Percentiles rank a stretch among this genome's conserved stretches.
Evolutionary conservation across 2,329 filamentous ascomycete genomes (phyloP).

Genomic region (Peltaster fructicola): DNA sequence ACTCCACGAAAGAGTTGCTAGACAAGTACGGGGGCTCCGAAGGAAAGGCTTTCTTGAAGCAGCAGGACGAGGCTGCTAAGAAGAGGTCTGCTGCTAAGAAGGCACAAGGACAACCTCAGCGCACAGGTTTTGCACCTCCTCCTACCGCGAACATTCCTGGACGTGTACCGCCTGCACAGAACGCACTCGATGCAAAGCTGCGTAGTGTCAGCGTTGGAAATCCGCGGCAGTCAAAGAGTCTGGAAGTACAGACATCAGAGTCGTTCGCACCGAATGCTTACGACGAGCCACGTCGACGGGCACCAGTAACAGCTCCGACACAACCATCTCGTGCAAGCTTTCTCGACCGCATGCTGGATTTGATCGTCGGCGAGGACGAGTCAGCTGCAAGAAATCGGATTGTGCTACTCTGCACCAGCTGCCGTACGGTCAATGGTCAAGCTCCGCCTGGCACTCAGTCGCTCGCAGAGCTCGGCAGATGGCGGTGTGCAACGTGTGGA

Average conservation of each 20-base stretch:
- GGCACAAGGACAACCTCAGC: conserved; percentile 19
- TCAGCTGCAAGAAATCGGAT: conserved; percentile 80
- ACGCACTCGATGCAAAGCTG: conserved; percentile 4
- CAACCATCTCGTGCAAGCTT: conserved; percentile 3
- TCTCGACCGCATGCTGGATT: conserved; percentile 83
- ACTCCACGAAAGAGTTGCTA: conserved; percentile 79
- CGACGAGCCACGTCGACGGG: conserved; percentile 20
- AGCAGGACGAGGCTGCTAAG: conserved; percentile 21
- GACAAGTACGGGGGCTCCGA: conserved; percentile 77
- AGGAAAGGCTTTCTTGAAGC: conserved; percentile 12
- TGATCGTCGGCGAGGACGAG: conserved; percentile 88
- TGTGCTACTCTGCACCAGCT: conserved; percentile 65
- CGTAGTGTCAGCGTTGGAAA: conserved; percentile 1
- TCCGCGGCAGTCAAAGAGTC: neutral
- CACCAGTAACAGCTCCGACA: conserved; percentile 5
- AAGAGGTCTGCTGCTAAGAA: conserved; percentile 7
- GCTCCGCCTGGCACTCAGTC: conserved; percentile 71
- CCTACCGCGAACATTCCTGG: conserved; percentile 47
- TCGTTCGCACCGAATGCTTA: conserved; percentile 58
- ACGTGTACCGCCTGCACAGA: conserved; percentile 13
- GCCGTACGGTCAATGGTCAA: conserved; percentile 84
- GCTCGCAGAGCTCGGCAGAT: conserved; percentile 63
- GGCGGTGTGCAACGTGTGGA: conserved; percentile 78
- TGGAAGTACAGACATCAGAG: too few species aligned
- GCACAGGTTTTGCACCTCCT: conserved; percentile 41